phyloP scores from a whole-genome alignment of 2,329 filamentous ascomycete species.

The Lecanicillium sp. region DNA sequence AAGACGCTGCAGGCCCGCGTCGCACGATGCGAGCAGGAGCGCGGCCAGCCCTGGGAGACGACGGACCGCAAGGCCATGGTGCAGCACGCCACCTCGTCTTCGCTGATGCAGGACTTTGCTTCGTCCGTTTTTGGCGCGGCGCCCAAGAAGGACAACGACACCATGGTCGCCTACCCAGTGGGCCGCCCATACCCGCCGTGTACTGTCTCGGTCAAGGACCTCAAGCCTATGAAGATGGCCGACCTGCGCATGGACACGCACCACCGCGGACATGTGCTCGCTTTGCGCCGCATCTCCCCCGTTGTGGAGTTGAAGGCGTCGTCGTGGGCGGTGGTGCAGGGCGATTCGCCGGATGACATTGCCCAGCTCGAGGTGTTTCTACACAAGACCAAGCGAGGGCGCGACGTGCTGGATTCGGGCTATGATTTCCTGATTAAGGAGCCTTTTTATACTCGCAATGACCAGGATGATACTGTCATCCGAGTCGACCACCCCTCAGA shows the following conservation, averaged over 20 bases:
- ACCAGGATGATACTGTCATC: conserved; percentile 30
- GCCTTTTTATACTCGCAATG: conserved; percentile 37
- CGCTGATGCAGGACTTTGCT: conserved; percentile 26
- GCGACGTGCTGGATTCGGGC: conserved; percentile 25
- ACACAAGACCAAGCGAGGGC: conserved; percentile 23
- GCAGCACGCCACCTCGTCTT: conserved; percentile 18
- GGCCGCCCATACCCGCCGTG: conserved; percentile 20
- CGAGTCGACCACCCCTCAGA: conserved; percentile 28
- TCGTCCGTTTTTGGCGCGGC: conserved; percentile 11
- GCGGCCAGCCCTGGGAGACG: conserved; percentile 13
- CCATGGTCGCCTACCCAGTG: conserved; percentile 19
- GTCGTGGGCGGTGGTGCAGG: conserved; percentile 24
- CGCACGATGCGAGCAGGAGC: conserved; percentile 15
- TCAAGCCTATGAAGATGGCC: conserved; percentile 16
- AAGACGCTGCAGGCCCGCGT: conserved; percentile 14
- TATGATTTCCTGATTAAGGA: conserved; percentile 37
- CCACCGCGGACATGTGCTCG: conserved; percentile 19
- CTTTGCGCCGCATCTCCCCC: conserved; percentile 18
- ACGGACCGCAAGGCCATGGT: conserved; percentile 13
- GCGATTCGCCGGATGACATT: conserved; percentile 13
- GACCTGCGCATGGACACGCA: conserved; percentile 22
- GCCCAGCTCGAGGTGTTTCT: conserved; percentile 23
- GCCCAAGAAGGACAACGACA: conserved; percentile 12
- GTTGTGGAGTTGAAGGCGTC: conserved; percentile 16
- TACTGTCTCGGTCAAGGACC: conserved; percentile 9